Percentiles rank a stretch among this genome's conserved stretches.
These are phyloP conservation scores for Talaromyces verruculosus DNA, from an alignment of 2,329 filamentous ascomycete species.

Conservation along the genomic window DNA sequence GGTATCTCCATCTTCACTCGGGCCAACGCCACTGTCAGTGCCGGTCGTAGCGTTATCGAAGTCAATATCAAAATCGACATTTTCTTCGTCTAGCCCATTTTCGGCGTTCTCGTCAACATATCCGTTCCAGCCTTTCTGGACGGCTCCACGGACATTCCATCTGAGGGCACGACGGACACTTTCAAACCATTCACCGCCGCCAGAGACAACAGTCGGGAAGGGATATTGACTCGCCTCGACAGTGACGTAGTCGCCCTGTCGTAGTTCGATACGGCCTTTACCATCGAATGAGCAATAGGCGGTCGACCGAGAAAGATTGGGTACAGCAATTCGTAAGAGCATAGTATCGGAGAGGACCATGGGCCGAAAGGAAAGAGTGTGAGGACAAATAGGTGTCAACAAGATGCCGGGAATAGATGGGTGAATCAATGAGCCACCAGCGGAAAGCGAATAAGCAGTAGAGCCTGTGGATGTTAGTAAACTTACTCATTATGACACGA, in stretches of 20 bases:
- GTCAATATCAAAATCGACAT: slow-evolving; percentile 87
- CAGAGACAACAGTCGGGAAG: slow-evolving; percentile 91
- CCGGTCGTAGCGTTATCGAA: slow-evolving; percentile 60
- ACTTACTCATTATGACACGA: no score
- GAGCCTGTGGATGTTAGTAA: slow-evolving; percentile 50
- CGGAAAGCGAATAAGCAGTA: slow-evolving; percentile 94
- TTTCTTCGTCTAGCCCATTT: slow-evolving; percentile 41
- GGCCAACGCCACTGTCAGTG: slow-evolving; percentile 49
- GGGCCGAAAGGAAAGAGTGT: slow-evolving; percentile 92
- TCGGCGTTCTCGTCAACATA: slow-evolving; percentile 41
- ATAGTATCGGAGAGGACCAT: slow-evolving; percentile 97
- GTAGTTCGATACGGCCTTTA: slow-evolving; percentile 90
- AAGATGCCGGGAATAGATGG: slow-evolving; percentile 96
- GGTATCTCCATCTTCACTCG: slow-evolving; percentile 66
- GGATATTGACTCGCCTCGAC: slow-evolving; percentile 95
- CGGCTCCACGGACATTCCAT: slow-evolving; percentile 91
- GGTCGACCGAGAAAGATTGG: slow-evolving; percentile 79
- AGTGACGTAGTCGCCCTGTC: slow-evolving; percentile 91
- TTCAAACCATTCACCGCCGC: slow-evolving; percentile 92
- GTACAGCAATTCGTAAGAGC: slow-evolving; percentile 84
- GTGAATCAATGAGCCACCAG: slow-evolving; percentile 91
- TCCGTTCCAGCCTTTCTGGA: slow-evolving; percentile 78
- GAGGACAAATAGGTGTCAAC: slow-evolving; percentile 94
- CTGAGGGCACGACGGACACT: slow-evolving; percentile 86
- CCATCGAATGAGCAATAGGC: slow-evolving; percentile 98